Percentiles rank a stretch among this genome's conserved stretches.
Conservation (phyloP, 495 filamentous ascomycete species). For the Podospora didyma region DNA sequence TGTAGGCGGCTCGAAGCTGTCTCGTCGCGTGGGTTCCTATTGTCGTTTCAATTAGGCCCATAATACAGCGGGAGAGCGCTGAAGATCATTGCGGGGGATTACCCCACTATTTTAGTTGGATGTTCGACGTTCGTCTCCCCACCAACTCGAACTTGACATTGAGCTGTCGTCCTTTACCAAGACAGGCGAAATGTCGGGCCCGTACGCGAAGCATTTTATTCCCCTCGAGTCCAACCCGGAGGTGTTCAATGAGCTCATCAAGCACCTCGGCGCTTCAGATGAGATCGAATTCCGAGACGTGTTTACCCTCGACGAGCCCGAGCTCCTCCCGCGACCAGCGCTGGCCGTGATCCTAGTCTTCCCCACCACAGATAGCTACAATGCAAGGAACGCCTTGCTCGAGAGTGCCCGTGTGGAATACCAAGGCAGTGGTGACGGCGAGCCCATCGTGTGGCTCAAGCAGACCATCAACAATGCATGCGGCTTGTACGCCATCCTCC, state of each 20-base stretch:
- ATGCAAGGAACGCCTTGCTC: conserved; percentile 46
- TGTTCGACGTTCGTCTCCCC: no score
- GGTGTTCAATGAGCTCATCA: conserved; percentile 42
- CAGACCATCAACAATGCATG: conserved; percentile 80
- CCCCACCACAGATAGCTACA: conserved; percentile 55
- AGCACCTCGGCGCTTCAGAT: conserved; percentile 58
- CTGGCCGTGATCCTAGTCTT: conserved; percentile 70
- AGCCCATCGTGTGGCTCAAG: conserved; percentile 64
- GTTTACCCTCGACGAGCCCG: conserved; percentile 63
- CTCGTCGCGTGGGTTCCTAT: no score
- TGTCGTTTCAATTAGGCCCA: no score
- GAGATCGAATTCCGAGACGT: conserved; percentile 66
- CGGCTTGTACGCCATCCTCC: conserved; percentile 70
- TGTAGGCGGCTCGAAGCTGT: conserved; percentile 1
- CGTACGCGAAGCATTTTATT: conserved; percentile 26
- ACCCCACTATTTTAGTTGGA: no score
- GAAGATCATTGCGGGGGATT: no score
- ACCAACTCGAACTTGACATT: neutral
- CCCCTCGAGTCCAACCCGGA: conserved; percentile 38
- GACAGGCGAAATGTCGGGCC: conserved; percentile 3
- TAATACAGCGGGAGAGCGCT: no score
- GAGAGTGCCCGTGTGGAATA: conserved; percentile 41
- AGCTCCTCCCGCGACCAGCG: conserved; percentile 64
- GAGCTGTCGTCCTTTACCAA: neutral
- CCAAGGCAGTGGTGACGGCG: conserved; percentile 24